Base-by-base conservation (phyloP, 1,284 basidiomycete genomes). In the Ganoderma sp. region DNA sequence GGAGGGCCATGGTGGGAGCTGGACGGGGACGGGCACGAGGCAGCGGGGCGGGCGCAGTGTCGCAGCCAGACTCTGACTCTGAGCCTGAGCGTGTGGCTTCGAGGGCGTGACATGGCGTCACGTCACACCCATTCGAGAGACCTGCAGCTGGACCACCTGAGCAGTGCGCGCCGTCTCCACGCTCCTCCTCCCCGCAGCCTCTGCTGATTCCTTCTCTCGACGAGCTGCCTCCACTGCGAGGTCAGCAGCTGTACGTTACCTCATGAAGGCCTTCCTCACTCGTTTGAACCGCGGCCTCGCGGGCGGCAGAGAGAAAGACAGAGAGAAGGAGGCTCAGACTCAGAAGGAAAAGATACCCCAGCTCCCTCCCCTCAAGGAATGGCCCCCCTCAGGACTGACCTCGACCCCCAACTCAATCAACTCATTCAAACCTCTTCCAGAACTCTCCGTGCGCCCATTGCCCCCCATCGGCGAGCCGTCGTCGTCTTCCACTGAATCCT, bases 261-360 rank as follows among this genome's bases (percentile, higher is more conserved):
- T 79, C 75, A 93, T 93, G 92, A 93, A 91, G 84, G 92, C 91
- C 63, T 90, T 93, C 74, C 85, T 93, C 79, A 85, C 86, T 77
- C 87, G 91, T 75, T 83, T 93, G 73, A 91, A 92, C 79, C 82
- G 90, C 71, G 88, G 88, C 71, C 84, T 87, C 69, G 81, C 85
- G 65, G 82, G 81, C 74, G 78, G 79, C 73, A 90, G 90, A 78
- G 88, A 90, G 63, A 77, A 75, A 71, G 78, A 79, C 71, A 89
- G 83, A 79, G 87, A 90, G 72, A 84, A 82, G 71, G 83, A 85
- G 69, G 73, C 73, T 41, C 81, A 80, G 74, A 73, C 74, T 42
- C 81, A 80, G 74, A 86, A 83, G 79, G 90, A 90, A 81, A 91
- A 90, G 81, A 85, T 90, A 75, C 84, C 87, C 15, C 88, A 88